These are phyloP conservation scores for Calonectria ilicicola DNA, from an alignment of 2,329 filamentous ascomycete genomes.

Conservation along the genomic window DNA sequence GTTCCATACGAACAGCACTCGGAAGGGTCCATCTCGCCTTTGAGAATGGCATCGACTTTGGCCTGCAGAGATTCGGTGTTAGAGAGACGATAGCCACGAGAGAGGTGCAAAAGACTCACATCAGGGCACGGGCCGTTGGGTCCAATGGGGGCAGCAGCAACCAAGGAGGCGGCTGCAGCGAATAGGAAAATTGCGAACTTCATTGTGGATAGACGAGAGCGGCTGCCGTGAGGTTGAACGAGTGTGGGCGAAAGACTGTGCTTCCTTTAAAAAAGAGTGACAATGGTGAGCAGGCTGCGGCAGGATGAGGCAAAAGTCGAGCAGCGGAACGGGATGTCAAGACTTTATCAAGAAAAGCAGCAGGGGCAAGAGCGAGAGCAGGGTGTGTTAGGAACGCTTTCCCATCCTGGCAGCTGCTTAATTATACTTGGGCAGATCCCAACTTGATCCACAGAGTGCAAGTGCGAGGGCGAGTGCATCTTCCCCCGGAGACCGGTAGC, in stretches of 20 bases:
- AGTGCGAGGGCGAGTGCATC: not conserved
- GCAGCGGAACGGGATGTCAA: not conserved
- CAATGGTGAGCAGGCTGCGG: not conserved
- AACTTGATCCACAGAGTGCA: constrained; percentile 4
- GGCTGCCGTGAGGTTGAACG: not conserved
- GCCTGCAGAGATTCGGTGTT: constrained; percentile 33
- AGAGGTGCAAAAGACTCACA: constrained; percentile 36
- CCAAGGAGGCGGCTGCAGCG: constrained; percentile 31
- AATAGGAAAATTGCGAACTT: constrained; percentile 37
- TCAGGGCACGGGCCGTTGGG: constrained; percentile 50
- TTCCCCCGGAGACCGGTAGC: constrained; percentile 13
- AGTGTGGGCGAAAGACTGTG: not conserved
- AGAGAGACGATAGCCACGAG: not conserved
- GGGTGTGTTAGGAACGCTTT: not conserved
- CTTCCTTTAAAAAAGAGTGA: constrained; percentile 16
- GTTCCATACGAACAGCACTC: constrained; percentile 66
- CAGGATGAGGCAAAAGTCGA: not conserved
- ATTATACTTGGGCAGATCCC: constrained; percentile 4
- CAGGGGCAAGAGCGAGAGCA: not conserved
- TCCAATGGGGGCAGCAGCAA: constrained; percentile 43
- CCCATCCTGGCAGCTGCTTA: constrained; percentile 9
- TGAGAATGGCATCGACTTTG: constrained; percentile 59
- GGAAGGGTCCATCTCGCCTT: constrained; percentile 59
- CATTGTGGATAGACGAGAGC: constrained; percentile 33
- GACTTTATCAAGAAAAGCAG: not conserved